These are phyloP conservation scores for Alternaria arborescens DNA, from an alignment of 2,329 filamentous ascomycete species.

Conservation along the genomic window DNA sequence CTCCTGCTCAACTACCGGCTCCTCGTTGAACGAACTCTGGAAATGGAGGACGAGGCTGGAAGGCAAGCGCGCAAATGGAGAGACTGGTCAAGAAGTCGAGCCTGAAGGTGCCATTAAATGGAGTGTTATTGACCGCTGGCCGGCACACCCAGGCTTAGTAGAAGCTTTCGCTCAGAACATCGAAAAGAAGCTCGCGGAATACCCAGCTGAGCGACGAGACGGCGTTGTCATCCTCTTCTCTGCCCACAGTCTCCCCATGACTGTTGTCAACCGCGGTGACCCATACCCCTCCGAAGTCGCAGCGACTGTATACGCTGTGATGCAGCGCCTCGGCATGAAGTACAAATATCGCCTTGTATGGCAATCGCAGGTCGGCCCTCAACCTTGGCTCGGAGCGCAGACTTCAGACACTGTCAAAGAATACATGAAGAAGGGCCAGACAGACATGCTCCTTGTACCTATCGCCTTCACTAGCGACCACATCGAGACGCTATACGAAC, in stretches of 20 bases:
- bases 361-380: slow-evolving; percentile 97
- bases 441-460: slow-evolving; percentile 87
- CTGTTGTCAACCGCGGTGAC: slow-evolving; percentile 94
- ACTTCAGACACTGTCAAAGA: slow-evolving; percentile 87
- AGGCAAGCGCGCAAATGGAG: slow-evolving; percentile 69
- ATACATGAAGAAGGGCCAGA: slow-evolving; percentile 90
- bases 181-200: slow-evolving; percentile 81
- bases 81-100: slow-evolving; percentile 48
- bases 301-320: slow-evolving; percentile 96
- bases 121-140: slow-evolving; percentile 99
- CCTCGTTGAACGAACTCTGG: slow-evolving; percentile 96
- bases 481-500: slow-evolving; percentile 94
- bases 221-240: slow-evolving; percentile 90
- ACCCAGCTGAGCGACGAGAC: slow-evolving; percentile 80
- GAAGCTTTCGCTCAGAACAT: slow-evolving; percentile 95
- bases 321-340: slow-evolving; percentile 84
- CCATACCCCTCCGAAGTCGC: slow-evolving; percentile 95
- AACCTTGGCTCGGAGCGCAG: slow-evolving; percentile 94
- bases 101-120: slow-evolving; percentile 80
- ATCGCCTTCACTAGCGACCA: slow-evolving; percentile 99
- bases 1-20: slow-evolving; percentile 96
- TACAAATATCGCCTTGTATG: slow-evolving; percentile 95
- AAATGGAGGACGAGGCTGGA: slow-evolving; percentile 92
- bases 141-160: slow-evolving; percentile 86
- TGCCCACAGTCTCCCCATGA: slow-evolving; percentile 96